Percentiles rank a stretch among this genome's conserved stretches.
These are phyloP conservation scores for Solanum piurae DNA, from an alignment of 257 asterid genomes.

Conservation along the genomic window DNA sequence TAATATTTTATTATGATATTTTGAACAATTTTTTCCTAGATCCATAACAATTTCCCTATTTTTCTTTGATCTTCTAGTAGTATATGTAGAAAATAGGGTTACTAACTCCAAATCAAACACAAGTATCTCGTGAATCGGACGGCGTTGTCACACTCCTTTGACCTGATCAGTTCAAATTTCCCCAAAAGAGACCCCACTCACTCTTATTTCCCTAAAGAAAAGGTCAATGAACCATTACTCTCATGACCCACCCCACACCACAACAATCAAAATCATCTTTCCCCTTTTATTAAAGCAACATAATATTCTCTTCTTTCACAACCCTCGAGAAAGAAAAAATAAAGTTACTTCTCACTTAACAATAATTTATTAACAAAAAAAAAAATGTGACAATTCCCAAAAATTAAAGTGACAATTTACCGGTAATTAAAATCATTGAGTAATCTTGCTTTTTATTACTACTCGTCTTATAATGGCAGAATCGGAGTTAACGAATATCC, in stretches of 20 bases:
- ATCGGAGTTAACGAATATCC: background rate
- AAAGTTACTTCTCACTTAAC: background rate
- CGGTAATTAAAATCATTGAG: background rate
- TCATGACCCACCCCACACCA: background rate
- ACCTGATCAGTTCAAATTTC: conserved; percentile 20
- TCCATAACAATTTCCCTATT: background rate
- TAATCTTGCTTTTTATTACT: background rate
- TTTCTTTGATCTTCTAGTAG: background rate
- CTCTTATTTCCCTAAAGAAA: background rate
- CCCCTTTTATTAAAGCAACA: background rate
- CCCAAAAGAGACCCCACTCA: conserved; percentile 8
- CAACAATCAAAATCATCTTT: background rate
- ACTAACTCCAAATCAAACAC: conserved; percentile 20
- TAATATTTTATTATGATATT: no score
- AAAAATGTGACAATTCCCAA: background rate
- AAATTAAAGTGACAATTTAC: background rate
- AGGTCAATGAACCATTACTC: conserved; percentile 24
- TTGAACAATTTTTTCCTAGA: background rate
- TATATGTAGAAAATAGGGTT: background rate
- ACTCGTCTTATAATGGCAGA: background rate
- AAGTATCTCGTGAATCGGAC: conserved; percentile 19
- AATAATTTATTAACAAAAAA: background rate
- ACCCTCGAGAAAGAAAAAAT: background rate
- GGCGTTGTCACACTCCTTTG: conserved; percentile 35
- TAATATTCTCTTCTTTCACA: background rate